These are phyloP conservation scores for Persicaria maculosa DNA, from an alignment of 148 eudicot genomes.

Conservation along the genomic window DNA sequence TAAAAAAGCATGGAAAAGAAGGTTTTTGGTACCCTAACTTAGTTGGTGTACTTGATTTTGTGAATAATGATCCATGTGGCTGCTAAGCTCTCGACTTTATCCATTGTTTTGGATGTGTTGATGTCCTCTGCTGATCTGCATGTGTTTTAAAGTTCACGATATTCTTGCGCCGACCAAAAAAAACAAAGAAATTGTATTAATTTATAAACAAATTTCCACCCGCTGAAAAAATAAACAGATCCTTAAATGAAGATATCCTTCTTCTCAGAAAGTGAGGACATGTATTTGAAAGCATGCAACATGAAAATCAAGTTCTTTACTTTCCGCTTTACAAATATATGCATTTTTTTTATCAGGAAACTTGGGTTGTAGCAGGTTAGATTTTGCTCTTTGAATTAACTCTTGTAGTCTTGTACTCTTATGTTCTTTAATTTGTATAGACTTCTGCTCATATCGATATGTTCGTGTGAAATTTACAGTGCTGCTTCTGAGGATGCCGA, in stretches of 20 bases:
- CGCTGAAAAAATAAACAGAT: background rate
- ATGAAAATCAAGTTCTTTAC: background rate
- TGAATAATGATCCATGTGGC: background rate
- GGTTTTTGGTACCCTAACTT: background rate
- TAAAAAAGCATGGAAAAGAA: background rate
- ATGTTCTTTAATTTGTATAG: background rate
- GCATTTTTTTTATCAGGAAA: background rate
- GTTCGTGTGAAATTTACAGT: constrained; percentile 25
- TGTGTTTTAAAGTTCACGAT: background rate
- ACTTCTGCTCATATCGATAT: background rate
- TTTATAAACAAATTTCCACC: no score
- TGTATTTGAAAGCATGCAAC: background rate
- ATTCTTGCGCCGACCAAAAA: background rate
- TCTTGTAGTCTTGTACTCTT: background rate
- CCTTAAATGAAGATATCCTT: background rate
- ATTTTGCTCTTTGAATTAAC: background rate
- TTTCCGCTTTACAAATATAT: background rate
- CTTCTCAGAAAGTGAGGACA: background rate
- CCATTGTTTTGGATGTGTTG: background rate
- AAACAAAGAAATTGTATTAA: no score
- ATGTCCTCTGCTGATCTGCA: background rate
- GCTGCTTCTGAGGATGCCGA: constrained; percentile 85
- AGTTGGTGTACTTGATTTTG: background rate
- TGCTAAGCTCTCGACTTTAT: background rate
- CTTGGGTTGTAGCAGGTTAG: background rate